These are phyloP conservation scores for Didymella sp. DNA, from an alignment of 2,329 filamentous ascomycete genomes.

Conservation along the genomic window DNA sequence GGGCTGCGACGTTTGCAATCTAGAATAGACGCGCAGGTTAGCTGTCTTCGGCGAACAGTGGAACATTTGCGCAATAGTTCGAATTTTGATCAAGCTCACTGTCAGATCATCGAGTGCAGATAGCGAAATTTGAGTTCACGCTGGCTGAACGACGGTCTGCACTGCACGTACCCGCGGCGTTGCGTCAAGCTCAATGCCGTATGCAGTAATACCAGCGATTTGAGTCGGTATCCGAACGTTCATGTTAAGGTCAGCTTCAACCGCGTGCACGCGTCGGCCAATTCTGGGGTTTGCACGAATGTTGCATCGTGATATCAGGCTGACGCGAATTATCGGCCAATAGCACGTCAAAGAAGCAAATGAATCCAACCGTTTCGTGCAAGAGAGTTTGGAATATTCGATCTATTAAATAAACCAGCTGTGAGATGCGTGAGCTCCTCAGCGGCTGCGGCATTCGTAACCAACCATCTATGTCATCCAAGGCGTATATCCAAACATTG, in stretches of 20 bases:
- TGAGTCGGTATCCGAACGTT: neutral
- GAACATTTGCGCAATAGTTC: slow-evolving; percentile 5
- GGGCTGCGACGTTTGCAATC: slow-evolving; percentile 2
- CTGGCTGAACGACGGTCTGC: neutral
- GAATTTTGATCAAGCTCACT: neutral
- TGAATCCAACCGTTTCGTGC: neutral
- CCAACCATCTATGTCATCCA: slow-evolving; percentile 27
- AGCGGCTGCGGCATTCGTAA: slow-evolving; percentile 15
- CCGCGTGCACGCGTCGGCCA: neutral
- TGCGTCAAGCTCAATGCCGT: neutral
- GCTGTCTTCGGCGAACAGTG: slow-evolving; percentile 1
- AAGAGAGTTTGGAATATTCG: slow-evolving; percentile 15
- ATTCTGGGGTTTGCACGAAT: neutral
- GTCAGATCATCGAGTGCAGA: neutral
- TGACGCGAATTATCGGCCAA: slow-evolving; percentile 2
- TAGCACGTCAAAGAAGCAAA: neutral
- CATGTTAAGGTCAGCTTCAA: neutral
- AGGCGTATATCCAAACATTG: slow-evolving; percentile 15
- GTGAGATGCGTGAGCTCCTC: slow-evolving; percentile 17
- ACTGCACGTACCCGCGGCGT: slow-evolving; percentile 1
- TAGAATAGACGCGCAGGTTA: neutral
- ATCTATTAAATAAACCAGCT: slow-evolving; percentile 19
- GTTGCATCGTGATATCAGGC: neutral
- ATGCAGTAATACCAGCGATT: slow-evolving; percentile 1
- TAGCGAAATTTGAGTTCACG: slow-evolving; percentile 3